These are phyloP conservation scores for Dendrobium nobile DNA, from an alignment of 106 monocot species.

Conservation along the genomic window DNA sequence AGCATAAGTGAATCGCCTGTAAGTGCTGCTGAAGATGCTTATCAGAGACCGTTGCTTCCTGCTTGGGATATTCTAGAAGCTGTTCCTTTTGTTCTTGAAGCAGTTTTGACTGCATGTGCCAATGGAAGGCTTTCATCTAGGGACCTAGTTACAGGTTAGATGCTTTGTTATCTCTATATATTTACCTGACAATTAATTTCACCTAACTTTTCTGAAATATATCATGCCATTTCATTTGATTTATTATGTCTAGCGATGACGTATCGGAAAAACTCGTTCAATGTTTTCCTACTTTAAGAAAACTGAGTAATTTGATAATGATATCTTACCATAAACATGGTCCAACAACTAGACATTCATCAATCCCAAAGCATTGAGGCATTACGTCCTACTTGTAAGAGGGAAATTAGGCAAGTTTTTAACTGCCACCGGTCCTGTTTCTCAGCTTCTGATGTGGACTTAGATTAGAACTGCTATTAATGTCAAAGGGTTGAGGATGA, in stretches of 20 bases:
- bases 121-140: conserved; percentile 84
- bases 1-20: conserved; percentile 45
- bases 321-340: neutral
- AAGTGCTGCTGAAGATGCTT: conserved; percentile 32
- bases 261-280: neutral
- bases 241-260: neutral
- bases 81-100: conserved; percentile 89
- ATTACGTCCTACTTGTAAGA: neutral
- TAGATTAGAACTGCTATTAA: neutral
- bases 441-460: neutral
- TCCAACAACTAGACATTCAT: neutral
- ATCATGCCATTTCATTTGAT: neutral
- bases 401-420: neutral
- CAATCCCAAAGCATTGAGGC: neutral
- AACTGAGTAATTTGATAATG: neutral
- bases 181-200: neutral
- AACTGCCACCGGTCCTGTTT: neutral
- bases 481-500: neutral
- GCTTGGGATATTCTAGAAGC: conserved; percentile 94
- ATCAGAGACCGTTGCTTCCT: conserved; percentile 41
- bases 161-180: neutral
- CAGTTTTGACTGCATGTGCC: conserved; percentile 75
- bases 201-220: neutral
- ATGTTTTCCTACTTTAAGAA: neutral
- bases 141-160: conserved; percentile 79